These are phyloP conservation scores for Monosporascus sp. DNA, from an alignment of 2,329 filamentous ascomycete genomes.

Conservation along the genomic window DNA sequence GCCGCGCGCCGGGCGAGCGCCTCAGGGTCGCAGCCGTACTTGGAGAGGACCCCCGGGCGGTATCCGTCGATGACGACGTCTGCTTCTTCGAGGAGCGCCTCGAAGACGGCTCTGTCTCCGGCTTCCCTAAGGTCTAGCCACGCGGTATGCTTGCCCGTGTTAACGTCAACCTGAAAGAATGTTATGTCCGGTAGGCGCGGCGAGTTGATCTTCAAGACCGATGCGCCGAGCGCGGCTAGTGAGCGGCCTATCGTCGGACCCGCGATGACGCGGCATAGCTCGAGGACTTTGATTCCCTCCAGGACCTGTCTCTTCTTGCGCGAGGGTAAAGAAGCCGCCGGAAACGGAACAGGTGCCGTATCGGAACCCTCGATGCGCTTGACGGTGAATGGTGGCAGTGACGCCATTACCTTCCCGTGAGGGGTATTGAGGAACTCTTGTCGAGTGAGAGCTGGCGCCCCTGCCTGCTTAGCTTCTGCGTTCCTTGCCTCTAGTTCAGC, in stretches of 20 bases:
- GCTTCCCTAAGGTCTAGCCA: constrained; percentile 57
- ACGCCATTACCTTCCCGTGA: constrained; percentile 39
- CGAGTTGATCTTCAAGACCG: constrained; percentile 67
- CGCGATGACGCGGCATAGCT: constrained; percentile 70
- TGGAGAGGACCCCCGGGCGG: constrained; percentile 58
- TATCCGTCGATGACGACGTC: constrained; percentile 68
- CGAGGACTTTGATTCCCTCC: constrained; percentile 65
- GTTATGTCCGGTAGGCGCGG: constrained; percentile 64
- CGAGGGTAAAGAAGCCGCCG: constrained; percentile 19
- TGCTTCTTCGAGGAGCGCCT: constrained; percentile 52
- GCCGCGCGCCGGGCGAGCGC: constrained; percentile 47
- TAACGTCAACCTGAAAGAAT: constrained; percentile 68
- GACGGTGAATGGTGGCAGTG: constrained; percentile 43
- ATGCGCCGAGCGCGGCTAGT: constrained; percentile 69
- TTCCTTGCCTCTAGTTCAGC: constrained; percentile 56
- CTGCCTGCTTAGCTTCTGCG: constrained; percentile 50
- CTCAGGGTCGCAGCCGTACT: constrained; percentile 57
- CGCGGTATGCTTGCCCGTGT: constrained; percentile 63
- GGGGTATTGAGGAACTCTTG: constrained; percentile 53
- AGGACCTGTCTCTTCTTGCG: constrained; percentile 31
- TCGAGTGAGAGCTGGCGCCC: constrained; percentile 53
- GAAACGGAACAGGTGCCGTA: constrained; percentile 42
- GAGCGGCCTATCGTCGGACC: constrained; percentile 67
- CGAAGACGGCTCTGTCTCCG: constrained; percentile 49
- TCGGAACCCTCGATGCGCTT: constrained; percentile 39